Conservation (phyloP, 805 yeast genomes). For the Saccharomycopsis capsularis region DNA sequence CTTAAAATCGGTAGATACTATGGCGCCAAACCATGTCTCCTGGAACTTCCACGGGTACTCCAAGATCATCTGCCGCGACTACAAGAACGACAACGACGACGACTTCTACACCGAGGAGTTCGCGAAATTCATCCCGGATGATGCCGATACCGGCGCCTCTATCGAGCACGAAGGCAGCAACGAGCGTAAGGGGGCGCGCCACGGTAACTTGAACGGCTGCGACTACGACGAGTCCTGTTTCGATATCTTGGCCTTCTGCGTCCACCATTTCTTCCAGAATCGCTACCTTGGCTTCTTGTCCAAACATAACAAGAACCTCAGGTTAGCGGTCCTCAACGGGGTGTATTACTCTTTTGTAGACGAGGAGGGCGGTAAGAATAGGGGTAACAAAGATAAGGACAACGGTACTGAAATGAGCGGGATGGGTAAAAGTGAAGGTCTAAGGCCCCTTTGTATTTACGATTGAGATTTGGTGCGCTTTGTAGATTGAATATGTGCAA, state of each 20-base stretch:
- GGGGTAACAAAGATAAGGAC: no score
- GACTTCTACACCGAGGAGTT: slow-evolving; percentile 19
- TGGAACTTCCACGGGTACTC: slow-evolving; percentile 47
- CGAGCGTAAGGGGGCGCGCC: slow-evolving; percentile 34
- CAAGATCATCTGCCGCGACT: slow-evolving; percentile 19
- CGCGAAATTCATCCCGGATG: slow-evolving; percentile 4
- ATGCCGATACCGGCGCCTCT: slow-evolving; percentile 4
- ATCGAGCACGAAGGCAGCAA: no score
- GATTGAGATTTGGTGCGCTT: no score
- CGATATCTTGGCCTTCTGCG: slow-evolving; percentile 33
- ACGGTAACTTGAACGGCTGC: slow-evolving; percentile 36
- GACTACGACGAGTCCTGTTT: slow-evolving; percentile 39
- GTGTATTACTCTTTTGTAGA: slow-evolving; percentile 31
- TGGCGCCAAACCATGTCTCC: slow-evolving; percentile 7
- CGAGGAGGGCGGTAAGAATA: not conserved
- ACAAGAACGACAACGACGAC: slow-evolving; percentile 18
- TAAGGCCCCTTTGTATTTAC: slow-evolving; percentile 8
- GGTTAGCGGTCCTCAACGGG: slow-evolving; percentile 34
- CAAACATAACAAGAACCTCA: slow-evolving; percentile 25
- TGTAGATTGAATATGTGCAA: no score
- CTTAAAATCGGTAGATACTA: not conserved
- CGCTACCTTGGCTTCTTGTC: slow-evolving; percentile 33
- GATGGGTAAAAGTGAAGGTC: no score
- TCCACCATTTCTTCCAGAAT: slow-evolving; percentile 39
- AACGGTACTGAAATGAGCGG: no score